Percentiles rank a stretch among this genome's conserved stretches.
phyloP scores from a whole-genome alignment of 768 basidiomycete genomes.

The Lactarius sp. region DNA sequence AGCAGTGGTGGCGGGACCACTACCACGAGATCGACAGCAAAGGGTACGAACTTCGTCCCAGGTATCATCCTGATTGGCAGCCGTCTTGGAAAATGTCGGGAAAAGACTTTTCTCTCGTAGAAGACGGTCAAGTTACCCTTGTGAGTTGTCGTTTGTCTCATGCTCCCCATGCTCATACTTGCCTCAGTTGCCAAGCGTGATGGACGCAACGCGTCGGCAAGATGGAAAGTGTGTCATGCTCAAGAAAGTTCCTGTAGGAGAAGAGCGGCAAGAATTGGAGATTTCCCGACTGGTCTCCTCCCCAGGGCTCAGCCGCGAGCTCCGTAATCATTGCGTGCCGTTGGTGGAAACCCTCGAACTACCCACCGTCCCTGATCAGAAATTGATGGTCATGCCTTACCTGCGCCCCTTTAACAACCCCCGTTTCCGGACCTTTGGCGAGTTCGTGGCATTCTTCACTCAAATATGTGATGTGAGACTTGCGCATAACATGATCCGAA shows the following conservation, averaged over 20 bases:
- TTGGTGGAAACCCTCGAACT: slow-evolving; percentile 5
- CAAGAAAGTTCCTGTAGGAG: slow-evolving; percentile 11
- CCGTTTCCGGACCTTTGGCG: background rate
- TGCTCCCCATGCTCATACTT: background rate
- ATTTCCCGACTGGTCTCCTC: slow-evolving; percentile 3
- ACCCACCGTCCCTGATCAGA: background rate
- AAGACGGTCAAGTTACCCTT: background rate
- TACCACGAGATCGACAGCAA: background rate
- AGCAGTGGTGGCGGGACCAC: background rate
- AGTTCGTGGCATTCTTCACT: too few species aligned
- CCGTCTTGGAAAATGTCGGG: slow-evolving; percentile 1
- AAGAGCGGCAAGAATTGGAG: slow-evolving; percentile 3
- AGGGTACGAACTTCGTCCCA: slow-evolving; percentile 9
- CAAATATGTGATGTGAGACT: slow-evolving; percentile 2
- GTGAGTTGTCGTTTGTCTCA: background rate
- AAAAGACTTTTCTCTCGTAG: background rate
- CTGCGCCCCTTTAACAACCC: slow-evolving; percentile 20
- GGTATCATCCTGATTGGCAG: slow-evolving; percentile 6
- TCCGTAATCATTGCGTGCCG: background rate
- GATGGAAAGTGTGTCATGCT: slow-evolving; percentile 24
- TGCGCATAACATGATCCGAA: background rate
- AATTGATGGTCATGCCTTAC: slow-evolving; percentile 22
- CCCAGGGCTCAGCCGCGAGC: background rate
- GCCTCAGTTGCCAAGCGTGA: background rate
- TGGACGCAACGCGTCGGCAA: slow-evolving; percentile 18